Percentiles rank a stretch among this genome's conserved stretches.
These are phyloP conservation scores for Exophiala sp. DNA, from an alignment of 2,329 filamentous ascomycete genomes.

Conservation along the genomic window DNA sequence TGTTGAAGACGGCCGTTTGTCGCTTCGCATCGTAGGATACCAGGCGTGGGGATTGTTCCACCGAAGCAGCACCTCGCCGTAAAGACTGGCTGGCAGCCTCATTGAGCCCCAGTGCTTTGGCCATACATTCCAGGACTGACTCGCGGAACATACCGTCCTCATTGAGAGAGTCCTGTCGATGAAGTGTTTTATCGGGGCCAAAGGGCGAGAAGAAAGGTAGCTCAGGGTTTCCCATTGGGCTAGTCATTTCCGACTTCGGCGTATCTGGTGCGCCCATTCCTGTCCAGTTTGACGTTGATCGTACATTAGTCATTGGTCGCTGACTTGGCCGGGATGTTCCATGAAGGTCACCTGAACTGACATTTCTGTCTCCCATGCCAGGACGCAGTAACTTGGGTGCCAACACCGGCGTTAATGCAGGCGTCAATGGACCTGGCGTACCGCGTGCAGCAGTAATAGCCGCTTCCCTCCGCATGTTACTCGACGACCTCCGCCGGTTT, in stretches of 20 bases:
- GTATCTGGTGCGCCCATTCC: slow-evolving; percentile 15
- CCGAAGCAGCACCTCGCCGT: slow-evolving; percentile 64
- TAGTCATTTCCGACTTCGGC: slow-evolving; percentile 22
- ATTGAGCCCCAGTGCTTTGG: slow-evolving; percentile 84
- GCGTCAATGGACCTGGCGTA: slow-evolving; percentile 12
- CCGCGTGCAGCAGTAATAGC: slow-evolving; percentile 54
- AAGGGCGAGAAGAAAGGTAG: slow-evolving; percentile 35
- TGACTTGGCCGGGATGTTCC: slow-evolving; percentile 12
- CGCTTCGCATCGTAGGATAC: slow-evolving; percentile 78
- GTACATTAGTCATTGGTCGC: slow-evolving; percentile 19
- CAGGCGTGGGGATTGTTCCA: slow-evolving; percentile 79
- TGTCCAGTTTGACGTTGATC: slow-evolving; percentile 16
- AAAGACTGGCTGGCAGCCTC: slow-evolving; percentile 43
- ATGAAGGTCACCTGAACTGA: slow-evolving; percentile 69
- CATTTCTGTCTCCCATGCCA: slow-evolving; percentile 40
- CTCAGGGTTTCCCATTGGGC: slow-evolving; percentile 46
- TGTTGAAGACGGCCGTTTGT: slow-evolving; percentile 75
- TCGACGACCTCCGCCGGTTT: slow-evolving; percentile 68
- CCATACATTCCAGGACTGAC: slow-evolving; percentile 91
- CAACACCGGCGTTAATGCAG: no score
- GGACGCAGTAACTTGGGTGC: neutral
- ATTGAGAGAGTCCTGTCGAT: slow-evolving; percentile 69
- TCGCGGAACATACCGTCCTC: slow-evolving; percentile 86
- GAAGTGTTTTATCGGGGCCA: slow-evolving; percentile 15
- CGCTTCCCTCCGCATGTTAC: slow-evolving; percentile 74